These are phyloP conservation scores for Myriosclerotinia scirpicola DNA, from an alignment of 2,329 filamentous ascomycete species.

Conservation along the genomic window DNA sequence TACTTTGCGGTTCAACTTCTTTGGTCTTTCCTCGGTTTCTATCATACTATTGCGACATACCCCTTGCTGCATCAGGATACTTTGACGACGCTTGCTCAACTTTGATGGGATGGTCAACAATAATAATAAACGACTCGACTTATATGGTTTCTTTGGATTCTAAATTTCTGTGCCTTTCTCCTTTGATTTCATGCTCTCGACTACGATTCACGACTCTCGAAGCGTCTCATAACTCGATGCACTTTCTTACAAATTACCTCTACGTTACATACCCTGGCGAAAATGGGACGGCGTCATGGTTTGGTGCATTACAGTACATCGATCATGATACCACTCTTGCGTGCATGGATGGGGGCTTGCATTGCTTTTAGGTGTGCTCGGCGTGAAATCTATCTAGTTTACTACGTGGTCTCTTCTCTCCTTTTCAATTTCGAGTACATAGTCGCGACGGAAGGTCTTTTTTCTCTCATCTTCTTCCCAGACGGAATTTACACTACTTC, in stretches of 20 bases:
- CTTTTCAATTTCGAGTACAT: slow-evolving; percentile 9
- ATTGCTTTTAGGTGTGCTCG: slow-evolving; percentile 21
- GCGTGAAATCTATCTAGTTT: slow-evolving; percentile 17
- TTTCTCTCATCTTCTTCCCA: slow-evolving; percentile 1
- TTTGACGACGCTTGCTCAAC: slow-evolving; percentile 12
- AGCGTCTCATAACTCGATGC: slow-evolving; percentile 3
- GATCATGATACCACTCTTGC: slow-evolving; percentile 22
- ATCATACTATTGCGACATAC: slow-evolving; percentile 11
- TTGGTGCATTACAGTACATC: slow-evolving; percentile 20
- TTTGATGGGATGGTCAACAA: slow-evolving; percentile 11
- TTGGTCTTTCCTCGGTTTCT: slow-evolving; percentile 17
- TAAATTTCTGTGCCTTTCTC: background rate
- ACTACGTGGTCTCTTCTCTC: background rate
- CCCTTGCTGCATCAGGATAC: slow-evolving; percentile 19
- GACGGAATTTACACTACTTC: background rate
- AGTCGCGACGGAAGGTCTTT: slow-evolving; percentile 14
- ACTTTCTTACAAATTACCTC: slow-evolving; percentile 9
- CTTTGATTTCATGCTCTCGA: background rate
- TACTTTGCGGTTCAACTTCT: slow-evolving; percentile 13
- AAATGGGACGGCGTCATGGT: slow-evolving; percentile 19
- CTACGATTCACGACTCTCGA: slow-evolving; percentile 7
- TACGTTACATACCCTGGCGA: slow-evolving; percentile 17
- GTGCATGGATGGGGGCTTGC: slow-evolving; percentile 16
- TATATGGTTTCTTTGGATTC: slow-evolving; percentile 1
- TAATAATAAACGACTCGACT: slow-evolving; percentile 10